Percentiles rank a stretch among this genome's conserved stretches.
Evolutionary conservation across 306 rosid species (phyloP).

Genomic region (Quercus alba): DNA sequence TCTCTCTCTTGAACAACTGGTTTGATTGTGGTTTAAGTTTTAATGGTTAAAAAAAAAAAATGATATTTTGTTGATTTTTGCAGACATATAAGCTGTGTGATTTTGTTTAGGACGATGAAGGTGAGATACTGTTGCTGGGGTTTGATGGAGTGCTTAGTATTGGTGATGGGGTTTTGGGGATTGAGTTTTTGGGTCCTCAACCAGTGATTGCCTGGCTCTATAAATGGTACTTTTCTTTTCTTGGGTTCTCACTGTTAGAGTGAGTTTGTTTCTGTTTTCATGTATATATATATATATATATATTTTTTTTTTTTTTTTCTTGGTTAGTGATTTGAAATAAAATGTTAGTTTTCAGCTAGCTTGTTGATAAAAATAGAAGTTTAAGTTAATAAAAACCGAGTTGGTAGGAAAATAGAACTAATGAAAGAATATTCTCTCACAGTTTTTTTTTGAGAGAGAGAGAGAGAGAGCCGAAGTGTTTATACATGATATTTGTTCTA

Average conservation of each 20-base stretch:
- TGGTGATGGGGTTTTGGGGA: conserved; percentile 51
- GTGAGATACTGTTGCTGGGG: conserved; percentile 50
- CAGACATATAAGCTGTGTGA: conserved; percentile 37
- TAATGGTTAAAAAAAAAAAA: background rate
- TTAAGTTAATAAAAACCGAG: background rate
- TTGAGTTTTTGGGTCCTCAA: conserved; percentile 58
- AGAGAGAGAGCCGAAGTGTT: no score
- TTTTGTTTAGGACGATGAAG: conserved; percentile 45
- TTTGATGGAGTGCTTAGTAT: conserved; percentile 46
- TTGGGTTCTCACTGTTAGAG: background rate
- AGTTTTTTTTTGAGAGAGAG: no score
- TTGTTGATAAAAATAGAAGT: background rate
- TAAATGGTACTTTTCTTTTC: conserved; percentile 29
- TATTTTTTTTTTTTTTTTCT: background rate
- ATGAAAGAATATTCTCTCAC: no score
- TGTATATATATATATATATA: no score
- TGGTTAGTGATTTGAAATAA: background rate
- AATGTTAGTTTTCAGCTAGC: background rate
- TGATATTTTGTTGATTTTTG: conserved; percentile 3
- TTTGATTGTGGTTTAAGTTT: no score
- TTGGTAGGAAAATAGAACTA: no score
- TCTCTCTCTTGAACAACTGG: background rate
- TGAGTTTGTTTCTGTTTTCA: background rate
- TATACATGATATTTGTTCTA: no score
- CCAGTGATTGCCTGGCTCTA: conserved; percentile 50